Evolutionary conservation across 352 stramenopile genomes (phyloP), one percentile per base, ranked within the genome.

Genomic region (Pythium brassicae): DNA sequence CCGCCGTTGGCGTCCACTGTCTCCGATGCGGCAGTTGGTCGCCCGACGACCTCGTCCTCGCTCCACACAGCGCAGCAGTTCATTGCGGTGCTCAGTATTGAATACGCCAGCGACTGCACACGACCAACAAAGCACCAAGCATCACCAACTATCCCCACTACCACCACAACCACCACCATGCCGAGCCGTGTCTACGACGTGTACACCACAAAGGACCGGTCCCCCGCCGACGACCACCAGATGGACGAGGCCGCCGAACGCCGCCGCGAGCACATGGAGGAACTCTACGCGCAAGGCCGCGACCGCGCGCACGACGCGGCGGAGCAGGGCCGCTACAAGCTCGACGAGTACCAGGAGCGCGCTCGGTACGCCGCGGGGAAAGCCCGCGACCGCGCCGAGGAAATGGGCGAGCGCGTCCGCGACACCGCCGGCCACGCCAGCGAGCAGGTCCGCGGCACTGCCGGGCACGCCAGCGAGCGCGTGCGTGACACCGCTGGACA

Each of bases 301-400:
- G 37, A 23, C 2, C 57, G 43, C 6, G 57, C 26, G 8, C 12
- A 20, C 11, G 55, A 61, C 14, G 43, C 47, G 17, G 45, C 45
- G 0, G 54, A 54, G 12, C 45, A 52, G 17, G 29, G 53, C 29
- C 54, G 59, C 44, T 56, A 57, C 37, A 77, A 68, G 26, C 27
- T 75, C 11, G 70, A 76, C 17, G 65, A 79, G 20, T 55, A 80
- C 8, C 65, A 78, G 37, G 46, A 50, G 8, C 45, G 37, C 52
- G 46, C n/a, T 15, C 39, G 23, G 5, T 44, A 50, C 32, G 37
- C 17, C 6, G 57, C 37, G 9, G 32, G 37, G 0, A 29, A 47
- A 1, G 29, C 43, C 2, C 45, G 48, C 23, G 23, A 32, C 1
- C 19, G 25, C 9, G 48, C 25, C 32, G 59, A 61, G n/a, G 52